phyloP scores from a whole-genome alignment of 2,329 filamentous ascomycete genomes.

The Arachnomyces sp. region DNA sequence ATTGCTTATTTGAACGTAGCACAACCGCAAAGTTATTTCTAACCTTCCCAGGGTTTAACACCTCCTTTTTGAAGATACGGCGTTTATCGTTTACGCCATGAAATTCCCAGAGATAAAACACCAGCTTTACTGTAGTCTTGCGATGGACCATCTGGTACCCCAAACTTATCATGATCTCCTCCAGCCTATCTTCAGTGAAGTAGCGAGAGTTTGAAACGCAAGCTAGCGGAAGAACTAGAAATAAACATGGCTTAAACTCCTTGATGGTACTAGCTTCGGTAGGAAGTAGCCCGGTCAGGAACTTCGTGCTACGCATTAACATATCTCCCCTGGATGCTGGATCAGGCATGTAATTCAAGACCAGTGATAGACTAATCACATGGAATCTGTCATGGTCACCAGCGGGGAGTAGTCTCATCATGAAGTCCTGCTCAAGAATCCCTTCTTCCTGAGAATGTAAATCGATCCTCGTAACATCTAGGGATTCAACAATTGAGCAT shows the following conservation, averaged over 20 bases:
- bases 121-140: constrained; percentile 74
- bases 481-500: constrained; percentile 63
- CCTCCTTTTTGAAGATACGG: constrained; percentile 59
- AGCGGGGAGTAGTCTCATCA: constrained; percentile 69
- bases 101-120: constrained; percentile 79
- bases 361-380: constrained; percentile 82
- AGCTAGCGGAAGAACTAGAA: constrained; percentile 80
- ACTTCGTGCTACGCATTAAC: constrained; percentile 67
- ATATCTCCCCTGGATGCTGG: constrained; percentile 70
- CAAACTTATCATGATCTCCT: constrained; percentile 66
- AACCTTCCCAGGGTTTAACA: constrained; percentile 64
- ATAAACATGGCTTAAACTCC: constrained; percentile 51
- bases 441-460: constrained; percentile 71
- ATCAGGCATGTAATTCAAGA: constrained; percentile 89
- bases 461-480: constrained; percentile 78
- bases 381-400: constrained; percentile 64
- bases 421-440: constrained; percentile 88
- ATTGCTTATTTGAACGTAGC: constrained; percentile 29
- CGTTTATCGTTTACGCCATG: constrained; percentile 20
- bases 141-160: constrained; percentile 60
- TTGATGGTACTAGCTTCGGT: constrained; percentile 13
- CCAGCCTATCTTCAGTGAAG: constrained; percentile 62
- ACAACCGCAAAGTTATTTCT: constrained; percentile 91
- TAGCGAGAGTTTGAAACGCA: constrained; percentile 90
- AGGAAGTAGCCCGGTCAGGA: constrained; percentile 44